Evolutionary conservation across 805 yeast genomes (phyloP).

Genomic region (Candida tammaniensis): DNA sequence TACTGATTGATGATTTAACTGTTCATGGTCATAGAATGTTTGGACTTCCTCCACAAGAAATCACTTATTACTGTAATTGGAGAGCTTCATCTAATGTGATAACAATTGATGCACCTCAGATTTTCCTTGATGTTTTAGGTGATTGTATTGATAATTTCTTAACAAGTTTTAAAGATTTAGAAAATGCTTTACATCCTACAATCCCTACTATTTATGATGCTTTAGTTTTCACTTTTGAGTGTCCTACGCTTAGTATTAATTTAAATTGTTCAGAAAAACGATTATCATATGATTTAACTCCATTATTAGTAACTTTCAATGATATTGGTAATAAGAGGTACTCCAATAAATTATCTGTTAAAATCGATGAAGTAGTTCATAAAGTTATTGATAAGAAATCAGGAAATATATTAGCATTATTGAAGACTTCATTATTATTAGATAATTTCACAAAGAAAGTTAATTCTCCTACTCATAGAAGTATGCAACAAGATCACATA

Average conservation of each 20-base stretch:
- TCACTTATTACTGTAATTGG: conserved; percentile 91
- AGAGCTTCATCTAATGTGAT: conserved; percentile 68
- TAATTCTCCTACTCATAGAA: conserved; percentile 44
- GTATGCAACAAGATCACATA: conserved; percentile 63
- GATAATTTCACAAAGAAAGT: conserved; percentile 58
- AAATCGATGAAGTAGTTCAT: conserved; percentile 46
- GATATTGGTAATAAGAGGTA: conserved; percentile 72
- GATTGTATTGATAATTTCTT: conserved; percentile 47
- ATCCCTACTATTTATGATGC: conserved; percentile 65
- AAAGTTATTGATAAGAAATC: conserved; percentile 18
- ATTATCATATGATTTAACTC: conserved; percentile 16
- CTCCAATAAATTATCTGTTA: conserved; percentile 50
- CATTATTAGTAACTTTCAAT: conserved; percentile 45
- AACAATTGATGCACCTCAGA: conserved; percentile 47
- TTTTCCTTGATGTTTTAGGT: conserved; percentile 42
- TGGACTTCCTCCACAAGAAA: conserved; percentile 86
- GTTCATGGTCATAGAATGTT: conserved; percentile 90
- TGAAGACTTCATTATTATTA: conserved; percentile 57
- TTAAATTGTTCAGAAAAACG: conserved; percentile 20
- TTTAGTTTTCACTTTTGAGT: conserved; percentile 55
- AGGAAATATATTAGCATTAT: conserved; percentile 28
- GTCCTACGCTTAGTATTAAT: conserved; percentile 46
- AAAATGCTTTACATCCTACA: conserved; percentile 64
- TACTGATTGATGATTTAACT: conserved; percentile 55
- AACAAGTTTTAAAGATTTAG: conserved; percentile 68